These are phyloP conservation scores for Daedaleopsis sinensis DNA, from an alignment of 768 basidiomycete species.

Conservation along the genomic window DNA sequence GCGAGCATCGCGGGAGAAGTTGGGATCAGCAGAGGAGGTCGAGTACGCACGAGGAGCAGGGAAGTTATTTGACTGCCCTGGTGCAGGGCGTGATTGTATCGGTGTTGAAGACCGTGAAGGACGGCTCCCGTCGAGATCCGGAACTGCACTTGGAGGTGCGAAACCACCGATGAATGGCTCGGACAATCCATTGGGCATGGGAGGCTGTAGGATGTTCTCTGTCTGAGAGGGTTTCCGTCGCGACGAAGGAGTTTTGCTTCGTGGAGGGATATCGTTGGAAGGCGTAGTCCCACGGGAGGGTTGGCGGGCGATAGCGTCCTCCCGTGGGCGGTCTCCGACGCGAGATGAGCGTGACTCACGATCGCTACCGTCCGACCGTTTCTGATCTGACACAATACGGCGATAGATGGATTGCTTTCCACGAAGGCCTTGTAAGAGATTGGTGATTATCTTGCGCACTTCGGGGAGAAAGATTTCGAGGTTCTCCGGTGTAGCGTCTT, in stretches of 20 bases:
- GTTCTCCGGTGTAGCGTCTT: conserved; percentile 84
- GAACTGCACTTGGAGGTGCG: conserved; percentile 25
- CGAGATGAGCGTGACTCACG: conserved; percentile 59
- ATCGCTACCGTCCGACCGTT: conserved; percentile 50
- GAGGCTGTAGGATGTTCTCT: conserved; percentile 8
- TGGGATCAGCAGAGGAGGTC: conserved; percentile 14
- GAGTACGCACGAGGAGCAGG: conserved; percentile 20
- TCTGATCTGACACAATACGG: conserved; percentile 66
- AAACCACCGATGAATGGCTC: conserved; percentile 59
- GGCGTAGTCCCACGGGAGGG: conserved; percentile 21
- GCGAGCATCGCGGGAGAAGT: conserved; percentile 15
- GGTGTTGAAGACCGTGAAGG: conserved; percentile 26
- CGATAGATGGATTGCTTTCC: conserved; percentile 90
- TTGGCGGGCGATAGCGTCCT: conserved; percentile 40
- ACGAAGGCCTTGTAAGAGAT: conserved; percentile 90
- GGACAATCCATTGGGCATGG: conserved; percentile 24
- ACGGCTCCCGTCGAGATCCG: conserved; percentile 8
- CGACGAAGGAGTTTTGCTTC: conserved; percentile 41
- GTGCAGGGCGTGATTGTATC: conserved; percentile 16
- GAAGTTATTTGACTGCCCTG: conserved; percentile 7
- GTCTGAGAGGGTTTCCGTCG: conserved; percentile 28
- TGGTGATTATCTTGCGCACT: conserved; percentile 91
- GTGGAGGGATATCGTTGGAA: conserved; percentile 36
- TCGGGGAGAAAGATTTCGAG: conserved; percentile 88
- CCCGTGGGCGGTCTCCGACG: conserved; percentile 36